phyloP scores from a whole-genome alignment of 495 filamentous ascomycete species.

The Lophium mytilinum region DNA sequence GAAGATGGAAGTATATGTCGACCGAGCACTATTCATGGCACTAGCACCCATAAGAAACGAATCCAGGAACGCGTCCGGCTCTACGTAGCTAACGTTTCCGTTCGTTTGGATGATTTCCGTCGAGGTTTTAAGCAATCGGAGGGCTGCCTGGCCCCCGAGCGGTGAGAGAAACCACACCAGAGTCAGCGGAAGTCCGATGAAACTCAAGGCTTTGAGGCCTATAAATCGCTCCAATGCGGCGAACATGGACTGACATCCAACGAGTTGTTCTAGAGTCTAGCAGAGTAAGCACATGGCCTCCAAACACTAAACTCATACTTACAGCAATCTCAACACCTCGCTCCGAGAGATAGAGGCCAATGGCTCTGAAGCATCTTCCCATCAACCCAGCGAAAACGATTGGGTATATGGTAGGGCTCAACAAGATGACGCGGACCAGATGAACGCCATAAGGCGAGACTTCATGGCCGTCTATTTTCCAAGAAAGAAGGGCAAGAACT shows the following conservation, averaged over 20 bases:
- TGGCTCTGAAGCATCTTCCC: conserved; percentile 14
- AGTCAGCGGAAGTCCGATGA: conserved; percentile 8
- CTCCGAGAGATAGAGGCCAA: conserved; percentile 11
- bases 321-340: neutral
- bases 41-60: conserved; percentile 9
- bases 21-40: conserved; percentile 6
- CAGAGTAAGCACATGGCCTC: neutral
- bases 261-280: conserved; percentile 16
- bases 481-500: conserved; percentile 14
- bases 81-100: conserved; percentile 5
- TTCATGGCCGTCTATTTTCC: conserved; percentile 4
- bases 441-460: conserved; percentile 7
- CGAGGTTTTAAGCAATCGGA: conserved; percentile 5
- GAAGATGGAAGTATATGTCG: conserved; percentile 14
- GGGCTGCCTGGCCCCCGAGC: conserved; percentile 18
- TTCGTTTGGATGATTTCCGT: neutral
- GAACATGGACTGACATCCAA: conserved; percentile 17
- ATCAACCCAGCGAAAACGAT: conserved; percentile 17
- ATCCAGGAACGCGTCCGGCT: neutral
- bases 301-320: no score
- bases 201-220: conserved; percentile 1
- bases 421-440: conserved; percentile 2
- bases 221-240: conserved; percentile 12
- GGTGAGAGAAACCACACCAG: conserved; percentile 13
- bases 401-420: conserved; percentile 18